Base-by-base conservation (phyloP, 257 asterid species). In the Nicotiana knightiana region DNA sequence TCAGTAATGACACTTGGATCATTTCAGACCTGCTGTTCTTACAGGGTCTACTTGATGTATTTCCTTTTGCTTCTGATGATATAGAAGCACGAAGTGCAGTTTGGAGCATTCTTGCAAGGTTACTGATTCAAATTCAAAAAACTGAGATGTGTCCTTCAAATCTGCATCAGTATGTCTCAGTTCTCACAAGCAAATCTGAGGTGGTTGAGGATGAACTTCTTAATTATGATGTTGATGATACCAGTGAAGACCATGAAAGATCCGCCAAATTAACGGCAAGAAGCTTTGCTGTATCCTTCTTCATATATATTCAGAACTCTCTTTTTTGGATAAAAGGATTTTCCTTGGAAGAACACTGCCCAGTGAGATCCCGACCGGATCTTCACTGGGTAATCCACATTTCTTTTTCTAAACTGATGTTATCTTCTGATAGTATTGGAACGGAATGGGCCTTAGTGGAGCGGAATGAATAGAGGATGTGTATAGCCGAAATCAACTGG, bases 81-180 rank as follows among this genome's bases (percentile, higher is more conserved):
- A 65, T 59, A 5, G 97, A 91, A 85, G 97, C 96, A 46, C 92
- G 84, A 85, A 91, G 86, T 85, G 97, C 97, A 82, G 87, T 93
- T 84, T 92, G 99, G 99, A 89, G 93, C 86, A 85, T 84, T 66
- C 83, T 91, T 82, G 92, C 97, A 64, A 89, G 94, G 90, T 28
- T 92, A 83, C 65, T 92, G 87, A 63, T 57, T 35, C 86, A 53
- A 77, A 79, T 91, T 67, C 80, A 86, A 82, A 90, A 88, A 84
- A 70, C 79, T 46, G 93, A 89, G 76, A 85, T 85, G 86, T 86
- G 84, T 87, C 84, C 90, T 32, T 76, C 90, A 80, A 73, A 65
- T 35, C 83, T 92, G 84, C 85, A 82, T 53, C 88, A 82, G 84
- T 90, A 86, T 48, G 94, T 88, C 61, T 89, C 95, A 32, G 82